Conservation (phyloP, 2,329 filamentous ascomycete genomes). For the Alternaria dauci region DNA sequence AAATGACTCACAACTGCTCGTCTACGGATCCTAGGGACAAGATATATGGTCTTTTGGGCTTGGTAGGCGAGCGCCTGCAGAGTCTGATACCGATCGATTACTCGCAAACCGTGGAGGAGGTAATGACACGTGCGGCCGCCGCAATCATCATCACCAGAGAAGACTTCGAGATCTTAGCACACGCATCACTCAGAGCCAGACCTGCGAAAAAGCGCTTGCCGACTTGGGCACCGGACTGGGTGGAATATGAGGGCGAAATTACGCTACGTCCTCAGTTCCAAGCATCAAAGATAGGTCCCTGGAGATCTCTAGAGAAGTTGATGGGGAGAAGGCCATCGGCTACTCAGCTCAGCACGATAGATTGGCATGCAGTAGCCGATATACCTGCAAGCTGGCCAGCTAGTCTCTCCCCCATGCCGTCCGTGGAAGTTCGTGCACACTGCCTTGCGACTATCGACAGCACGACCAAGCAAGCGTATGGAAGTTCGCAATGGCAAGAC, state of each 20-base stretch:
- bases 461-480: not conserved
- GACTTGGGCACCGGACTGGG: slow-evolving; percentile 25
- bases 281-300: slow-evolving; percentile 14
- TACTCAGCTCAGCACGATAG: slow-evolving; percentile 4
- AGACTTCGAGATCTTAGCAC: slow-evolving; percentile 19
- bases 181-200: slow-evolving; percentile 10
- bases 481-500: slow-evolving; percentile 4
- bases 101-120: slow-evolving; percentile 19
- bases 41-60: slow-evolving; percentile 19
- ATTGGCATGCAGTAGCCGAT: slow-evolving; percentile 10
- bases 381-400: slow-evolving; percentile 10
- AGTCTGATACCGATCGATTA: slow-evolving; percentile 22
- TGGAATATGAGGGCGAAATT: slow-evolving; percentile 2
- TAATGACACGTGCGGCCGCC: slow-evolving; percentile 15
- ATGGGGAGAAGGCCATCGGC: not conserved
- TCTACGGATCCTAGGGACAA: slow-evolving; percentile 23
- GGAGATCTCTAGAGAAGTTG: slow-evolving; percentile 18
- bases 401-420: not conserved
- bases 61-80: slow-evolving; percentile 18
- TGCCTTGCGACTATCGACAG: slow-evolving; percentile 20
- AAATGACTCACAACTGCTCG: slow-evolving; percentile 17
- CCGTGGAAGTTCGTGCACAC: slow-evolving; percentile 13
- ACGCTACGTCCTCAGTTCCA: slow-evolving; percentile 18
- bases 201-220: slow-evolving; percentile 1
- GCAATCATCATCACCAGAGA: slow-evolving; percentile 21